Percentiles rank a stretch among this genome's conserved stretches.
Conservation (phyloP, 1,139 yeast genomes). For the Candida smagusa region DNA sequence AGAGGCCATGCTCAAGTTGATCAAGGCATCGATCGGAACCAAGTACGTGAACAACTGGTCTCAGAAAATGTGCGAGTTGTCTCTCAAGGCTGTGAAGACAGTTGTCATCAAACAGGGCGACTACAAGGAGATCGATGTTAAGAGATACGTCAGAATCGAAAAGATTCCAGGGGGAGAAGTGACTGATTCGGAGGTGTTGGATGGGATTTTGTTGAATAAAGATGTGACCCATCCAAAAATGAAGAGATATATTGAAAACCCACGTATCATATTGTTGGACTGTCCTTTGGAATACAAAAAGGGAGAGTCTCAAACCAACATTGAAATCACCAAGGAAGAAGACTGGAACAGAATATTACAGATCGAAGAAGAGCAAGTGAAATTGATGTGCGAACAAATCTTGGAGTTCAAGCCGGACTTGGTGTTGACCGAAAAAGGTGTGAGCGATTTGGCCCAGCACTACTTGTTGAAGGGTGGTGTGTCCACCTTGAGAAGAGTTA, state of each 20-base stretch:
- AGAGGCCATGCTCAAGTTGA: constrained; percentile 79
- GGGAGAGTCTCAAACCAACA: constrained; percentile 98
- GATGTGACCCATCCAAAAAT: constrained; percentile 98
- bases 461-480: constrained; percentile 91
- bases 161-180: constrained; percentile 98
- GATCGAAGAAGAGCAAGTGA: constrained; percentile 97
- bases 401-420: constrained; percentile 86
- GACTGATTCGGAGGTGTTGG: constrained; percentile 80
- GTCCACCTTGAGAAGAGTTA: constrained; percentile 89
- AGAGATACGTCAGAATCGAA: constrained; percentile 90
- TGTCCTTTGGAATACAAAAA: constrained; percentile 98
- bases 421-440: constrained; percentile 98
- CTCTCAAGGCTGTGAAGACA: constrained; percentile 84
- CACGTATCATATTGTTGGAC: constrained; percentile 83
- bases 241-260: constrained; percentile 86
- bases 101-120: constrained; percentile 68
- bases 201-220: constrained; percentile 90
- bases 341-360: constrained; percentile 96
- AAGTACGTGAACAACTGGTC: constrained; percentile 93
- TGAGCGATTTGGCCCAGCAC: constrained; percentile 96
- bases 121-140: constrained; percentile 84
- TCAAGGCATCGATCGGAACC: constrained; percentile 92
- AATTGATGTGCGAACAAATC: constrained; percentile 79
- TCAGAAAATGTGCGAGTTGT: constrained; percentile 82
- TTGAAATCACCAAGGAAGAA: constrained; percentile 92